Evolutionary conservation across 495 filamentous ascomycete species (phyloP).

Genomic region (Aspergillus avenaceus): DNA sequence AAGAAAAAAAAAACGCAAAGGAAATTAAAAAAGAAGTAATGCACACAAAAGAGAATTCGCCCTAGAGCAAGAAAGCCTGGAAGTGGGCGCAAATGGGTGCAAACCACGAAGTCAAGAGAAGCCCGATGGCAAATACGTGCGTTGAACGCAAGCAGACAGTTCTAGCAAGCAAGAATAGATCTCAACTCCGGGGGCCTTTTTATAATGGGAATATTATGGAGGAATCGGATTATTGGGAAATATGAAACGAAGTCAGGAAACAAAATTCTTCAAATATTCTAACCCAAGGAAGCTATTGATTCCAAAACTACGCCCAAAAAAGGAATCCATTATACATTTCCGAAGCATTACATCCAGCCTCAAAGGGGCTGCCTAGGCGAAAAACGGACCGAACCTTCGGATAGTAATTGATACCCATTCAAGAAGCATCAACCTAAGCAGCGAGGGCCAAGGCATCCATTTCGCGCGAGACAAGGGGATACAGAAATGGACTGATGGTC

Average conservation of each 20-base stretch:
- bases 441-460: slow-evolving; percentile 18
- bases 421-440: slow-evolving; percentile 13
- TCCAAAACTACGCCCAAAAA: slow-evolving; percentile 14
- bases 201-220: slow-evolving; percentile 19
- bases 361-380: slow-evolving; percentile 18
- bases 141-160: slow-evolving; percentile 21
- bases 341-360: slow-evolving; percentile 18
- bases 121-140: slow-evolving; percentile 16
- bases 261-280: background rate
- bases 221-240: slow-evolving; percentile 8
- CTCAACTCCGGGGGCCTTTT: slow-evolving; percentile 13
- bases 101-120: slow-evolving; percentile 33
- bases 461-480: slow-evolving; percentile 16
- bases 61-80: slow-evolving; percentile 18
- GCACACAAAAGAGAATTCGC: slow-evolving; percentile 19
- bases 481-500: slow-evolving; percentile 19
- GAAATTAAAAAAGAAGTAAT: slow-evolving; percentile 9
- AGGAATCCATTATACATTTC: slow-evolving; percentile 9
- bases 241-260: slow-evolving; percentile 5
- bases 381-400: slow-evolving; percentile 24
- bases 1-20: slow-evolving; percentile 9
- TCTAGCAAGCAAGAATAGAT: slow-evolving; percentile 20
- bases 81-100: slow-evolving; percentile 32
- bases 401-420: slow-evolving; percentile 30
- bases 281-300: slow-evolving; percentile 17